Conservation (phyloP, 1,284 basidiomycete genomes). For the Pseudozyma tsukubaensis region DNA sequence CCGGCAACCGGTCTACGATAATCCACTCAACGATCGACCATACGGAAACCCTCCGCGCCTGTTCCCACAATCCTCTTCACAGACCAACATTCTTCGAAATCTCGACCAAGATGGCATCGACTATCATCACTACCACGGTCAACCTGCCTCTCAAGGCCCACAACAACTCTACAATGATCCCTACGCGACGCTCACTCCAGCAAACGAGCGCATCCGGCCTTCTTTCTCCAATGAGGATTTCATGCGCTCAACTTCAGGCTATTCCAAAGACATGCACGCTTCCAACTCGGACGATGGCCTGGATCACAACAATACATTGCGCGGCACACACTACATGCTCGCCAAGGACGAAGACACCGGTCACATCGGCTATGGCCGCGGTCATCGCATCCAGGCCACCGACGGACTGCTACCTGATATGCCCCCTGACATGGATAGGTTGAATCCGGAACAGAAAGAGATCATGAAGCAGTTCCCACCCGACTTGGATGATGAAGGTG, state of each 20-base stretch:
- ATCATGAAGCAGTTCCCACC: conserved; percentile 60
- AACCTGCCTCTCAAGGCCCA: not conserved
- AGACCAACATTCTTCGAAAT: conserved; percentile 14
- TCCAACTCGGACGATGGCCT: conserved; percentile 22
- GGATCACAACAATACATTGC: conserved; percentile 11
- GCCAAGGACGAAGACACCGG: conserved; percentile 26
- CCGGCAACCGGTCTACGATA: conserved; percentile 25
- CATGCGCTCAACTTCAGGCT: conserved; percentile 3
- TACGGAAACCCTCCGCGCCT: conserved; percentile 6
- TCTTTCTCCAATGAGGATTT: conserved; percentile 19
- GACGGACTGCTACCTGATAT: conserved; percentile 45
- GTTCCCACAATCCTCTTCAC: conserved; percentile 11
- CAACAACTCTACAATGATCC: conserved; percentile 36
- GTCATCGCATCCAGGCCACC: conserved; percentile 31
- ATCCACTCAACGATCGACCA: conserved; percentile 19
- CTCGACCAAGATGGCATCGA: conserved; percentile 25
- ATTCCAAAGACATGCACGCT: conserved; percentile 12
- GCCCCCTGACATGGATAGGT: conserved; percentile 34
- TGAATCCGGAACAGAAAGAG: conserved; percentile 53
- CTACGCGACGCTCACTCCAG: conserved; percentile 17
- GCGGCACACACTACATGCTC: conserved; percentile 17
- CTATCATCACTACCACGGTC: conserved; percentile 27
- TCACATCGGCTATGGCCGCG: conserved; percentile 23
- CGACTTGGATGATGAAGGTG: conserved; percentile 58
- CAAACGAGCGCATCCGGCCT: conserved; percentile 8